A percentile compares a stretch with the other conserved stretches of the same genome.
phyloP scores from a whole-genome alignment of 768 basidiomycete species.

The Amanita phalloides region DNA sequence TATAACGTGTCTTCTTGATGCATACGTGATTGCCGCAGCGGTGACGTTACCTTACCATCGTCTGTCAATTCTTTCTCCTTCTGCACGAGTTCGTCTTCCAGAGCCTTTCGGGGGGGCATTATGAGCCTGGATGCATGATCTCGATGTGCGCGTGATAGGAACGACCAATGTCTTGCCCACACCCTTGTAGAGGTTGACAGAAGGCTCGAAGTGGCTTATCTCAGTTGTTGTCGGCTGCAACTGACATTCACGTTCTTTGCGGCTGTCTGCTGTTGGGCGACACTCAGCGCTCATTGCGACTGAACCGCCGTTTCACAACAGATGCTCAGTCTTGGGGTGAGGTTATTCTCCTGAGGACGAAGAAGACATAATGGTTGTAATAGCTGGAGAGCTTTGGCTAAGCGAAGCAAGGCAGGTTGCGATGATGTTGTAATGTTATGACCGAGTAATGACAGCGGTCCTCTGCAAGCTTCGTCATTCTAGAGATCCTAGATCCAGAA shows the following conservation, averaged over 20 bases:
- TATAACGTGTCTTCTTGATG: conserved; percentile 15
- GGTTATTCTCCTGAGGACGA: too few relatives aligned
- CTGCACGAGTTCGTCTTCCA: conserved; percentile 63
- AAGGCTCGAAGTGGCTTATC: conserved; percentile 55
- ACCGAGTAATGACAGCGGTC: too few relatives aligned
- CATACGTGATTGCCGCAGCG: not conserved
- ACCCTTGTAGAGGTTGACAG: conserved; percentile 84
- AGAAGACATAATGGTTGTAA: too few relatives aligned
- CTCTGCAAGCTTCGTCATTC: too few relatives aligned
- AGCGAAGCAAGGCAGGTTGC: too few relatives aligned
- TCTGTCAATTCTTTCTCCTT: conserved; percentile 81
- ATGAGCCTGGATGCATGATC: conserved; percentile 58
- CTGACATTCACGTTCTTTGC: conserved; percentile 79
- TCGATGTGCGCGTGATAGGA: conserved; percentile 3
- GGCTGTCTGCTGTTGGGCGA: conserved; percentile 65
- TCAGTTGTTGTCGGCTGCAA: conserved; percentile 84
- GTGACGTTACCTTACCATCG: conserved; percentile 62
- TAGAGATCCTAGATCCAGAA: too few relatives aligned
- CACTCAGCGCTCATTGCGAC: conserved; percentile 68
- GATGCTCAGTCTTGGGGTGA: too few relatives aligned
- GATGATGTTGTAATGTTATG: too few relatives aligned
- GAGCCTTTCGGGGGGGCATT: conserved; percentile 67
- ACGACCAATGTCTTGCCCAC: conserved; percentile 87
- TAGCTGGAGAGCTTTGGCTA: too few relatives aligned
- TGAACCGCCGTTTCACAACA: conserved; percentile 57